Evolutionary conservation across 331 rosid species (phyloP), one percentile per base, ranked within the genome.

Genomic region (Prunus yedoensis): DNA sequence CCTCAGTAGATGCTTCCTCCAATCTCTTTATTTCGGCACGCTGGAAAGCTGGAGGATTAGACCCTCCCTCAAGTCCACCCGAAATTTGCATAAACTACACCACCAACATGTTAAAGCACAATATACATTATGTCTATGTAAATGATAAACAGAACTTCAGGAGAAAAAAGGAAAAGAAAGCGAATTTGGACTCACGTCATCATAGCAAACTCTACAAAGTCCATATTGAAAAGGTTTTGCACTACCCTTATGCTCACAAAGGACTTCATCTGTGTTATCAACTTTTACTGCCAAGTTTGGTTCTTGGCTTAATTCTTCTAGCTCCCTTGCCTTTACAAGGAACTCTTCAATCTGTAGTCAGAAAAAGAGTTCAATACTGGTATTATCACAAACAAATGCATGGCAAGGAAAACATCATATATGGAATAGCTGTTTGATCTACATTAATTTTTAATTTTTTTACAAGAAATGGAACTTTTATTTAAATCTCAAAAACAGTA

Each of bases 21-120:
- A 32, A 50, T 81, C 97, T 89, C 65, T 82, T 91, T 75, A 46
- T 83, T 86, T 93, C 98, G 57, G 98, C 95, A 45, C 62, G 91
- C 88, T 89, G 97, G 79, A 91, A 91, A 35, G 98, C 98, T 43
- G 98, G 98, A 84, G 98, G 98, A 85, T 93, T 89, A 70, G 85
- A 73, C 67, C 98, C 96, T 12, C 98, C 95, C 69, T 74, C 84
- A 66, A 93, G 88, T 72, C 97, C 98, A 38, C 98, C 98, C 69
- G 98, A 90, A 73, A 93, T 87, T 81, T 84, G 84, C 60, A 89
- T 74, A 78, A 89, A 93, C 96, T 93, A 70, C n/a, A n/a, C n/a
- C 70, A 85, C 77, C 51, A 83, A 84, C 70, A 76, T 14, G 68
- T 56, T 23, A 76, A 74, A 62, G 38, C 64, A 35, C 17, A 58